These are phyloP conservation scores for Kernera saxatilis DNA, from an alignment of 345 rosid species.

Conservation along the genomic window DNA sequence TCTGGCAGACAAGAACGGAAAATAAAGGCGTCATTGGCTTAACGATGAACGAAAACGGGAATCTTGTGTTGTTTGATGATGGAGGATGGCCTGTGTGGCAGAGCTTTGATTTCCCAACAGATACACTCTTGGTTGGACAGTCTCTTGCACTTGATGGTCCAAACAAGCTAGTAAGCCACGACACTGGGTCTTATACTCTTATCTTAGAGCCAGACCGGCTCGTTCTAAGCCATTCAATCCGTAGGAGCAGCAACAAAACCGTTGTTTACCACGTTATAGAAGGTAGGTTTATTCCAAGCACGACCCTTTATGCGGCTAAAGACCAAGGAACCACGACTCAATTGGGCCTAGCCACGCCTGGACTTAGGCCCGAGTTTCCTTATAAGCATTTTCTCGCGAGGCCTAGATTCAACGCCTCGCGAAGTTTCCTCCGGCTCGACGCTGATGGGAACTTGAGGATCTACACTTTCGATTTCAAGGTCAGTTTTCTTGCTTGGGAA, in stretches of 20 bases:
- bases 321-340: not conserved
- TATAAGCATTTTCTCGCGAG: slow-evolving; percentile 9
- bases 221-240: slow-evolving; percentile 29
- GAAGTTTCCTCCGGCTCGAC: slow-evolving; percentile 37
- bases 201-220: slow-evolving; percentile 35
- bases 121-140: slow-evolving; percentile 49
- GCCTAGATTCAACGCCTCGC: slow-evolving; percentile 38
- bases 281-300: not conserved
- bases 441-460: slow-evolving; percentile 46
- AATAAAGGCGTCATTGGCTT: slow-evolving; percentile 52
- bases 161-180: slow-evolving; percentile 44
- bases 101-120: slow-evolving; percentile 50
- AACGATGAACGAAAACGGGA: slow-evolving; percentile 39
- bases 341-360: not conserved
- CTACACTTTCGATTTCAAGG: slow-evolving; percentile 38
- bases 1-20: slow-evolving; percentile 55
- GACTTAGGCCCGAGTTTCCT: slow-evolving; percentile 12
- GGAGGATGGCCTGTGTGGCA: slow-evolving; percentile 48
- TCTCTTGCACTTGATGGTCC: slow-evolving; percentile 24
- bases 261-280: slow-evolving; percentile 29
- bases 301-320: slow-evolving; percentile 21
- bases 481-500: slow-evolving; percentile 35
- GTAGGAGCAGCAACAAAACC: slow-evolving; percentile 24
- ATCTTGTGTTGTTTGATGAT: slow-evolving; percentile 47
- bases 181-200: slow-evolving; percentile 37